phyloP scores from a whole-genome alignment of 305 asterid genomes.

The Fraxinus baroniana region DNA sequence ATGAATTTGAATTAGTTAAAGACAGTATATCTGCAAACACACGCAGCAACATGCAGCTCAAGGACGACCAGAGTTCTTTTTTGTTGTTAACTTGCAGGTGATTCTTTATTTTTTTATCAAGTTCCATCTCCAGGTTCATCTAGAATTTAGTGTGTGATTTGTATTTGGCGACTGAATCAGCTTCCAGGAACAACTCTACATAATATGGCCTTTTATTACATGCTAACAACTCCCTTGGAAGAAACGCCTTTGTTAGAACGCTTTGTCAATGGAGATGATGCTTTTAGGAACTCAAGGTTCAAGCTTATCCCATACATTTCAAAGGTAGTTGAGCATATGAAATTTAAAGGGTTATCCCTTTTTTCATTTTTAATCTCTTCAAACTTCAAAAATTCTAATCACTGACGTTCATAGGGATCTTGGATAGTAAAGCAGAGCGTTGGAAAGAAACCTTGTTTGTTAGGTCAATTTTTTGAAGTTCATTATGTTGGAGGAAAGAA shows the following conservation, averaged over 20 bases:
- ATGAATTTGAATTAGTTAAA: neutral
- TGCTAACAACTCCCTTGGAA: conserved; percentile 58
- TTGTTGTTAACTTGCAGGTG: conserved; percentile 79
- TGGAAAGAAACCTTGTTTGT: conserved; percentile 78
- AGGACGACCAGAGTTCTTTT: conserved; percentile 71
- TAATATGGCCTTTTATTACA: conserved; percentile 66
- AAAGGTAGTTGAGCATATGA: conserved; percentile 43
- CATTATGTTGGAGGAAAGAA: conserved; percentile 81
- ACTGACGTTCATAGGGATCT: conserved; percentile 62
- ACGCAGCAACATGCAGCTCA: conserved; percentile 61
- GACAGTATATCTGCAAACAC: neutral
- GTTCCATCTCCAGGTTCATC: conserved; percentile 3
- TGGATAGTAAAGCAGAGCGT: conserved; percentile 98
- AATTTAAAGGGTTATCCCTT: conserved; percentile 20
- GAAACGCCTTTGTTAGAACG: conserved; percentile 67
- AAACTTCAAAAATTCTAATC: neutral
- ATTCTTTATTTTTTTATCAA: conserved; percentile 1
- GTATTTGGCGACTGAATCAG: conserved; percentile 30
- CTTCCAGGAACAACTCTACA: conserved; percentile 62
- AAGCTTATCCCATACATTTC: conserved; percentile 89
- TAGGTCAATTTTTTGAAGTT: conserved; percentile 78
- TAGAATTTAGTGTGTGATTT: neutral
- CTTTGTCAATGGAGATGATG: conserved; percentile 80
- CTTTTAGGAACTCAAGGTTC: conserved; percentile 77
- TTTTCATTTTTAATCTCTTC: neutral